phyloP scores from a whole-genome alignment of 2,329 filamentous ascomycete species.

The Laburnicola sp. region DNA sequence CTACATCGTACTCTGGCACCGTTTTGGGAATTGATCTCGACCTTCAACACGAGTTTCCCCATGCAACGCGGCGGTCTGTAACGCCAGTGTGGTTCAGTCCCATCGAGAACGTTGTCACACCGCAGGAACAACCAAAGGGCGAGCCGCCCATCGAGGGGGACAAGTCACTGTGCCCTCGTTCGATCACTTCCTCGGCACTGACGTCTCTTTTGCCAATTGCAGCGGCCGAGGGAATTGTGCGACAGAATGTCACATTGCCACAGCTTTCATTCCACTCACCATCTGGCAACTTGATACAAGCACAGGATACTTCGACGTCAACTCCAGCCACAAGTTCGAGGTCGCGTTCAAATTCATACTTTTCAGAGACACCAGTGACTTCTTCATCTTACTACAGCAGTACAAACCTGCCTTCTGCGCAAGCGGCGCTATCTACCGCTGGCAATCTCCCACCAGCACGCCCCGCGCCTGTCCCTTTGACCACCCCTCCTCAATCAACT shows the following conservation, averaged over 20 bases:
- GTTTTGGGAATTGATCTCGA: constrained; percentile 43
- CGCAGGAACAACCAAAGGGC: not conserved
- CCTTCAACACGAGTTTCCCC: constrained; percentile 27
- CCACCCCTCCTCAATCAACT: constrained; percentile 21
- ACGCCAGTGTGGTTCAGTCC: constrained; percentile 31
- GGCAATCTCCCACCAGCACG: constrained; percentile 18
- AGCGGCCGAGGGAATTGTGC: constrained; percentile 42
- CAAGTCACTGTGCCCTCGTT: constrained; percentile 13
- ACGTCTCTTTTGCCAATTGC: constrained; percentile 43
- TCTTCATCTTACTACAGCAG: constrained; percentile 18
- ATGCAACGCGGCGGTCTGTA: constrained; percentile 18
- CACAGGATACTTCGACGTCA: constrained; percentile 18
- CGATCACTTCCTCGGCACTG: constrained; percentile 42
- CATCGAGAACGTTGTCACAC: not conserved
- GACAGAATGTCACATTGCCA: constrained; percentile 29
- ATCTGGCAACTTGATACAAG: constrained; percentile 40
- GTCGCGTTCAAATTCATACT: constrained; percentile 6
- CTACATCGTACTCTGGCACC: constrained; percentile 41
- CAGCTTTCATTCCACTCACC: constrained; percentile 40
- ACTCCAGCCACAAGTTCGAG: constrained; percentile 12
- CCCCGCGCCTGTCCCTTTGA: constrained; percentile 28
- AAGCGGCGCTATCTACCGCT: constrained; percentile 12
- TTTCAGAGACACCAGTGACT: constrained; percentile 10
- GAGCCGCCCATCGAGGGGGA: constrained; percentile 1
- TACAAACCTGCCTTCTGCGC: constrained; percentile 1